Base-by-base conservation (phyloP, 2,329 filamentous ascomycete species). In the Ceratocystiopsis minuta region DNA sequence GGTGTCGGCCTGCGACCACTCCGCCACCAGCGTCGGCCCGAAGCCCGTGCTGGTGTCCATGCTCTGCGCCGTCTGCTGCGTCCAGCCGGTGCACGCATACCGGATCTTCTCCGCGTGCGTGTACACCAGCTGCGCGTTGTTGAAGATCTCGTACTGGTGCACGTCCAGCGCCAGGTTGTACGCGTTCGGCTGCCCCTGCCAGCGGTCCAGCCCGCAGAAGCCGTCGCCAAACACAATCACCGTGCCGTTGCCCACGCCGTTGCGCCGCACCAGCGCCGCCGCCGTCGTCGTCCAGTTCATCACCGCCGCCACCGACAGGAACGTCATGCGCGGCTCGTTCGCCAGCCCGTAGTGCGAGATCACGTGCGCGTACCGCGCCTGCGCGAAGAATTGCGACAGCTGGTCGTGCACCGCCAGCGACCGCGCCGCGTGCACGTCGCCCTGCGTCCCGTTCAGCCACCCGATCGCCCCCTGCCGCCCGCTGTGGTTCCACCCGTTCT, bases 111-210 rank as follows among this genome's bases (percentile, higher is more conserved):
- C 70, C 43, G 78, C 69, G 63, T 96, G 90, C 43, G 78, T 78
- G 54, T 80, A 78, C 38, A 75, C 72, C 54, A 98, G 80, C 59
- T 93, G 84, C 49, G 80, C 77, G 34, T 75, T 74, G 67, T 98
- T 95, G 70, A 98, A 98, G 59, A 95, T 95, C 54, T 93, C 84
- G 59, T 98, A 98, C 60, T 96, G 88, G 61, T 98, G 90, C 34
- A 92, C 90, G 60, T 98, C 90, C n/a, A 98, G 74, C 16, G 93
- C 72, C 49, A 96, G 66, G 38, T 78, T 67, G 54, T 81, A 71
- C 17, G 70, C 67, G 50, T 80, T 72, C 50, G 96, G 71, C 56
- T 81, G 70, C 35, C 83, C 84, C 57, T 94, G 78, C 90, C 90
- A 98, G 54, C 92, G 88, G 50, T 70, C 68, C 5, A 96, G 72